These are phyloP conservation scores for Yueomyces sinensis DNA, from an alignment of 805 yeast species.

Conservation along the genomic window DNA sequence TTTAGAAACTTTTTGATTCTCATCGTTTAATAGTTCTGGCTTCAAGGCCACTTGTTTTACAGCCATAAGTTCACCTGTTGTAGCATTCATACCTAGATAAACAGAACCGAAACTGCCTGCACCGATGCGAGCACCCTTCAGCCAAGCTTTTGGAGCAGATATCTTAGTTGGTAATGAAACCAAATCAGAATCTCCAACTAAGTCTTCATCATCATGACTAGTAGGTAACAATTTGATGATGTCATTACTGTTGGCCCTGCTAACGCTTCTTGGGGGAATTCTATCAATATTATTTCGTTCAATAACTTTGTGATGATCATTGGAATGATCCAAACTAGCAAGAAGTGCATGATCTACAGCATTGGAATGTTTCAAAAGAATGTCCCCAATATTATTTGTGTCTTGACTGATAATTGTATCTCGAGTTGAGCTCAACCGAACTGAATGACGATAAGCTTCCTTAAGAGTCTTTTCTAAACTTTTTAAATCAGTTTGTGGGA, in stretches of 20 bases:
- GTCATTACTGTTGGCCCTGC: neutral
- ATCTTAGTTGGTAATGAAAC: slow-evolving; percentile 19
- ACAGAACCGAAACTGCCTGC: slow-evolving; percentile 94
- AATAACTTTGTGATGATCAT: slow-evolving; percentile 3
- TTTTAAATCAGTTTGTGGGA: slow-evolving; percentile 67
- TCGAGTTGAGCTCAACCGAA: slow-evolving; percentile 29
- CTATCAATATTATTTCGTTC: neutral
- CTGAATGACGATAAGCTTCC: slow-evolving; percentile 71
- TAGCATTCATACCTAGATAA: slow-evolving; percentile 78
- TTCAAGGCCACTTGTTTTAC: slow-evolving; percentile 79
- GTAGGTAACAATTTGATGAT: neutral
- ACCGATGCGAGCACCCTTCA: slow-evolving; percentile 86
- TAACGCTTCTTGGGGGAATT: too few species aligned
- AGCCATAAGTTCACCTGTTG: slow-evolving; percentile 93
- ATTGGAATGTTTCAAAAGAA: slow-evolving; percentile 39
- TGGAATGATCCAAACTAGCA: slow-evolving; percentile 15
- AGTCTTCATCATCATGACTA: slow-evolving; percentile 5
- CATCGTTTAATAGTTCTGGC: slow-evolving; percentile 1
- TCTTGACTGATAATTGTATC: slow-evolving; percentile 20
- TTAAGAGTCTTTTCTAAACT: slow-evolving; percentile 70
- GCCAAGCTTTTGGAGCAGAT: slow-evolving; percentile 70
- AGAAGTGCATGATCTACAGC: slow-evolving; percentile 39
- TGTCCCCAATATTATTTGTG: slow-evolving; percentile 49
- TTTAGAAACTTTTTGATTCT: slow-evolving; percentile 6
- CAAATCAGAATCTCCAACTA: slow-evolving; percentile 26